A percentile compares a stretch with the other conserved stretches of the same genome.
Evolutionary conservation across 139 green algal species (phyloP).

Genomic region (Chlamydomonas sp.): DNA sequence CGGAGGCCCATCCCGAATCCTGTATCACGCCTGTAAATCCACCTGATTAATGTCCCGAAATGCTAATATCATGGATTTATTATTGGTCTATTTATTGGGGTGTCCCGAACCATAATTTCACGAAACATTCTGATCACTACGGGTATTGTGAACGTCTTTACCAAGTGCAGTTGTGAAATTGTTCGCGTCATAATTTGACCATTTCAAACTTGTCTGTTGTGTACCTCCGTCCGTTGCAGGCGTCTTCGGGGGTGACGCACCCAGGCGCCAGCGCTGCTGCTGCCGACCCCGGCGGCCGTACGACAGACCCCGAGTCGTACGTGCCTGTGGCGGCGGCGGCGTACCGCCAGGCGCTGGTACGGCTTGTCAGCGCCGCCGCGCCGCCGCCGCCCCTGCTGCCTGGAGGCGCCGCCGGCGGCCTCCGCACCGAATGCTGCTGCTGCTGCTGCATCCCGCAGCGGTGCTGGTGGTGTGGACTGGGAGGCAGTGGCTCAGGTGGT

Average conservation of each 20-base stretch:
- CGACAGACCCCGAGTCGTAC: not conserved
- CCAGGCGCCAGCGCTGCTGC: not conserved
- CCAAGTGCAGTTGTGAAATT: no score
- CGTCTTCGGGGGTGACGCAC: not conserved
- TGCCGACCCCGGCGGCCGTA: not conserved
- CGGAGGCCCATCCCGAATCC: no score
- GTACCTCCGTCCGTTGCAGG: not conserved
- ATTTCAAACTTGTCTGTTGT: not conserved
- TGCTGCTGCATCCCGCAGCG: not conserved
- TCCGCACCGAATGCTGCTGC: not conserved
- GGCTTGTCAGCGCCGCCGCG: not conserved
- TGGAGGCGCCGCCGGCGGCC: not conserved
- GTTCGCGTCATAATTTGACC: not conserved
- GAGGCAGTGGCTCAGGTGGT: conserved; percentile 13
- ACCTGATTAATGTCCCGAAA: no score
- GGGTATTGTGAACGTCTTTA: no score
- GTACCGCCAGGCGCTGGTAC: conserved; percentile 25
- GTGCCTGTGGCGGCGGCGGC: not conserved
- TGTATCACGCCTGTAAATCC: no score
- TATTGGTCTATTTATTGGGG: no score
- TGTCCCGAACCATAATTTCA: no score
- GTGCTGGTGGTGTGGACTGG: not conserved
- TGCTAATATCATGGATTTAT: no score
- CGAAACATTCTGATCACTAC: no score
- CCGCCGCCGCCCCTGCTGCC: not conserved